Evolutionary conservation across 1,139 yeast genomes (phyloP).

Genomic region (Pneumocystis sp.): DNA sequence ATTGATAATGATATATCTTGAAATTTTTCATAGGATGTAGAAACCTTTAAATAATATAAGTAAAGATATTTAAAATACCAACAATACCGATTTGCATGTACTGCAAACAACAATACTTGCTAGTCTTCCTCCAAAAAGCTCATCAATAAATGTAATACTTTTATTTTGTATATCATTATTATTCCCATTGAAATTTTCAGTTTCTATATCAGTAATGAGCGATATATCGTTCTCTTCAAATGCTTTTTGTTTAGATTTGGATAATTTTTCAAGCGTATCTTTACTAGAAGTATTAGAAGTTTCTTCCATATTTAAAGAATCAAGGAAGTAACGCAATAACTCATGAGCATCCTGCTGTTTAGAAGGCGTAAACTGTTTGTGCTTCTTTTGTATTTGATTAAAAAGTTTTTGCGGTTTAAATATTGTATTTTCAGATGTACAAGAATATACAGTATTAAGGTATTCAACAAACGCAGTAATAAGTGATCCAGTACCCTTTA

Average conservation of each 20-base stretch:
- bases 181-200: not conserved
- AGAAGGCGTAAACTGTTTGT: constrained; percentile 9
- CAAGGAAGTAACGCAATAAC: constrained; percentile 9
- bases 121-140: constrained; percentile 10
- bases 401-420: constrained; percentile 8
- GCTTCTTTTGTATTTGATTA: constrained; percentile 5
- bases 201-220: not conserved
- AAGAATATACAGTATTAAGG: constrained; percentile 7
- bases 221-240: not conserved
- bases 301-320: constrained; percentile 3
- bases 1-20: constrained; percentile 12
- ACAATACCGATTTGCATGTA: constrained; percentile 7
- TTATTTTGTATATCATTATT: not conserved
- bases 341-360: constrained; percentile 14
- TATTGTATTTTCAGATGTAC: constrained; percentile 5
- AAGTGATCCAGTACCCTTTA: constrained; percentile 3
- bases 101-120: constrained; percentile 13
- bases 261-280: constrained; percentile 3
- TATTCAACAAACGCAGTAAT: constrained; percentile 8
- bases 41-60: constrained; percentile 2
- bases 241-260: constrained; percentile 4
- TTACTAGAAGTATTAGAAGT: constrained; percentile 4
- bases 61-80: not conserved
- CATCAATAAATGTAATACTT: constrained; percentile 1
- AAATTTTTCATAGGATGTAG: constrained; percentile 10